Evolutionary conservation across 345 rosid species (phyloP), one percentile per base, ranked within the genome.

Genomic region (Eucalyptus paniculata): DNA sequence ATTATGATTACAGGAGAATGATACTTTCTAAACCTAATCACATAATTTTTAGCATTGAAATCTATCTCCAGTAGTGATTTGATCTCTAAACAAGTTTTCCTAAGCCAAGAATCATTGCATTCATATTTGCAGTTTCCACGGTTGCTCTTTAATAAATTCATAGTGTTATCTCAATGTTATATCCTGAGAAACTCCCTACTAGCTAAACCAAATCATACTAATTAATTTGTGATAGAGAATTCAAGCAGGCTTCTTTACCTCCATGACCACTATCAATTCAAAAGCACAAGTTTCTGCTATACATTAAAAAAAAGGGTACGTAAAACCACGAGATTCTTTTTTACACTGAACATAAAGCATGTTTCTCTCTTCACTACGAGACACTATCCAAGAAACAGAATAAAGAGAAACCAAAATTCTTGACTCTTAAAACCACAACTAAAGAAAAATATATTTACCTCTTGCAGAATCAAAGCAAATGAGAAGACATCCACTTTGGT

Each of bases 401-500:
- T 12, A 40, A 26, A 77, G 30, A 40, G 24, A 77, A 12, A 40
- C 47, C 30, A 12, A 12, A 42, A 58, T 60, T 34, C 12, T 21
- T 40, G 83, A 77, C 47, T 77, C 45, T 77, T 77, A 42, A 77
- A 77, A 40, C 65, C 60, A 45, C 44, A 85, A 72, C 49, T 26
- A 58, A 65, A 80, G 21, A 80, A 40, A 30, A 77, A 86, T 19
- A 87, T 49, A 37, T 40, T 91, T 91, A 96, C 99, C 97, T 97
- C 99, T 89, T 97, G 99, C 88, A 97, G 92, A 49, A 97, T 97
- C 91, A 97, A 92, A 50, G 99, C 99, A 92, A 97, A 97, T 50
- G 99, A 95, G 94, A 97, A 97, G 19, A 97, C 98, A 91, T 97
- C 99, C 77, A 95, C 99, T 95, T 97, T 97, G 67, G 98, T 97